Evolutionary conservation across 495 filamentous ascomycete genomes (phyloP).

Genomic region (Aspergillus steynii): DNA sequence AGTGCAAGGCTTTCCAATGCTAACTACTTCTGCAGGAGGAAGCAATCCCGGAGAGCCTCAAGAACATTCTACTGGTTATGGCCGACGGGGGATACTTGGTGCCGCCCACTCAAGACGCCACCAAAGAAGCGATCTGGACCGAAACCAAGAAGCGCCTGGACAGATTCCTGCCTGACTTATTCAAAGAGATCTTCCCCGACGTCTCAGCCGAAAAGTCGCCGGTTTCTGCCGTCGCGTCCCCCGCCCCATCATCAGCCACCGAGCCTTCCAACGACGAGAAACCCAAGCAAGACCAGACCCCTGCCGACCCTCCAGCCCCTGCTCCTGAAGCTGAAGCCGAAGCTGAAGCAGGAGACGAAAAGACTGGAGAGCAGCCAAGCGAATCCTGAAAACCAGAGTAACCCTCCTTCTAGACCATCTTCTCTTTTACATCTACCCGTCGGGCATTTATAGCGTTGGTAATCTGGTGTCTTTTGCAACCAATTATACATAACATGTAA

Average conservation of each 20-base stretch:
- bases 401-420: neutral
- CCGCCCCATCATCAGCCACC: slow-evolving; percentile 10
- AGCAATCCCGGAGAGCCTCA: slow-evolving; percentile 91
- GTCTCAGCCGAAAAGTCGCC: slow-evolving; percentile 27
- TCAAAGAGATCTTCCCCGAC: slow-evolving; percentile 51
- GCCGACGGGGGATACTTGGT: slow-evolving; percentile 83
- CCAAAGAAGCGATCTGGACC: slow-evolving; percentile 53
- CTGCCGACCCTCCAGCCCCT: slow-evolving; percentile 2
- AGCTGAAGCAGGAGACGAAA: slow-evolving; percentile 5
- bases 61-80: slow-evolving; percentile 97
- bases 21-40: slow-evolving; percentile 63
- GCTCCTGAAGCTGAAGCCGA: slow-evolving; percentile 5
- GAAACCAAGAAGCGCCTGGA: slow-evolving; percentile 87
- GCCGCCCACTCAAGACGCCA: slow-evolving; percentile 52
- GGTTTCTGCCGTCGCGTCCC: slow-evolving; percentile 23
- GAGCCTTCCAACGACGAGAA: slow-evolving; percentile 6
- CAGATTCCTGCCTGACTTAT: slow-evolving; percentile 81
- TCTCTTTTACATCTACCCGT: neutral
- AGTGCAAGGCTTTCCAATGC: neutral
- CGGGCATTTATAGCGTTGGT: neutral
- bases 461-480: neutral
- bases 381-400: neutral
- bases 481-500: neutral
- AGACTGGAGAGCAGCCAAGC: slow-evolving; percentile 1
- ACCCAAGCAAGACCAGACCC: slow-evolving; percentile 4